Base-by-base conservation (phyloP, 495 filamentous ascomycete genomes). In the Podospora appendiculata region DNA sequence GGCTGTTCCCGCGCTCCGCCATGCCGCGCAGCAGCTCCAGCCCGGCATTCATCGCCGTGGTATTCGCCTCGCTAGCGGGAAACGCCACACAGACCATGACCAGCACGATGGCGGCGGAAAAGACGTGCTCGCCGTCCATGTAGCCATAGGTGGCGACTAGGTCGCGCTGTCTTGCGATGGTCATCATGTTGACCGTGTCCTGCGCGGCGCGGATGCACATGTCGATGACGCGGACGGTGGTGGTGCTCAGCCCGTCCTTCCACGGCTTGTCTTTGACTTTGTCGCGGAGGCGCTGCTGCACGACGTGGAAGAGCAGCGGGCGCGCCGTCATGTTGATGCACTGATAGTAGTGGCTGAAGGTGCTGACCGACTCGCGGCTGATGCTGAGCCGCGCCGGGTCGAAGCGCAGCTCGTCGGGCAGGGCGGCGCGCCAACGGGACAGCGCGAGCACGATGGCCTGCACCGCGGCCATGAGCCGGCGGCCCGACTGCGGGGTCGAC, bases 261-360 rank as follows among this genome's bases (percentile, higher is more conserved):
- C 73, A 76, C 36, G 73, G 68, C 4, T 54, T 53, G 32, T 18
- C 39, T 8, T 41, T 36, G 14, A 50, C 38, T n/a, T 19, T 11
- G 32, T 58, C 45, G 45, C 69, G 61, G 1, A 78, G 60, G 8
- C 72, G 66, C 33, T 68, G 62, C 51, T 73, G 72, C 45, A 78
- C 74, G 12, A 78, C 68, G 55, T 77, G 70, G 41, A 74, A 78
- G 4, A 78, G 66, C 10, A 78, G 63, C 0, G 75, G 75, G 2
- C 75, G 62, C 2, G 68, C 71, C 0, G 73, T 77, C 75, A 77
- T 77, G 50, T 76, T 78, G 48, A 78, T 64, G 58, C 75, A 78
- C 7, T 72, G 73, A 51, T 76, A 75, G 51, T 77, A 78, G 54
- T 78, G 73, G 36, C 73, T 51, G 45, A 73, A 71, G 1, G 74